Evolutionary conservation across 2,329 filamentous ascomycete genomes (phyloP), one percentile per base, ranked within the genome.

Genomic region (Thelonectria blattea): DNA sequence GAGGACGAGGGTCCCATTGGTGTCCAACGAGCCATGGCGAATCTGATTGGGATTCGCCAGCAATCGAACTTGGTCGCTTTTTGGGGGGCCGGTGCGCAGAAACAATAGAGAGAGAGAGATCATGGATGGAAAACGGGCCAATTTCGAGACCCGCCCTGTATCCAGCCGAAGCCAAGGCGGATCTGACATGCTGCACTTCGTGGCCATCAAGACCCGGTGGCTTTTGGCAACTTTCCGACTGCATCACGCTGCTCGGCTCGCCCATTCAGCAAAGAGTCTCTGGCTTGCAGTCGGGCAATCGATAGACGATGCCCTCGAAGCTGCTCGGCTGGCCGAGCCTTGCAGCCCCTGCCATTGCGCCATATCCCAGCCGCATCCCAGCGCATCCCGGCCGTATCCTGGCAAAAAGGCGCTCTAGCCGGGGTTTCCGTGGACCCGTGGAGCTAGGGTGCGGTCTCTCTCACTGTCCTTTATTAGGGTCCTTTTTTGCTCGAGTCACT

Each of bases 311-410:
- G 57, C 60, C 48, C 42, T 49, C 39, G 30, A 41, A 56, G 58
- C 57, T 60, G 53, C 65, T 61, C 58, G 54, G 60, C 42, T 58
- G 60, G 54, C 58, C 59, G 61, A 69, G 67, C 67, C 62, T 65
- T 68, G 62, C 50, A 45, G 52, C 45, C 67, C 67, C 60, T 69
- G 65, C 56, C 55, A 65, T 69, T 69, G 67, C 67, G 67, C 67
- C 67, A 69, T 69, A 69, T 67, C 65, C 64, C 53, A 61, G 60
- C 57, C 58, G 39, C 34, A 65, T 52, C 58, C 66, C 65, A 69
- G 68, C 60, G 43, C 37, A 65, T 53, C 59, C 67, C 63, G 66
- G 68, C 65, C 55, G 63, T n/a, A 46, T 24, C 52, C 48, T 34
- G 17, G 32, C 18, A 52, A 32, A 48, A 58, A 59, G 47, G 54